Evolutionary conservation across 1,139 yeast species (phyloP), one percentile per base, ranked within the genome.

Genomic region (Yamadazyma taylorii): DNA sequence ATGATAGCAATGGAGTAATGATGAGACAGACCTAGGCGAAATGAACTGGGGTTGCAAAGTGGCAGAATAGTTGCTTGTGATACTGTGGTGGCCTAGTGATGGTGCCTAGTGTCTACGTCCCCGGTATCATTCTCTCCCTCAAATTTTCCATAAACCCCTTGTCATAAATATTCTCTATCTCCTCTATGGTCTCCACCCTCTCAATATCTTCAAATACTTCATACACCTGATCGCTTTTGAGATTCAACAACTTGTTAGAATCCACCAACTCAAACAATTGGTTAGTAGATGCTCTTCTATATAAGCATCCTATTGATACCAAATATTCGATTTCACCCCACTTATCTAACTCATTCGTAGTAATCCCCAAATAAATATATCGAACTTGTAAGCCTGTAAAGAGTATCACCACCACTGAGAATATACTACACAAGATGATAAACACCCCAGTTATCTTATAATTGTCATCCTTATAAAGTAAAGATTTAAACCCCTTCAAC

Each of bases 291-390:
- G 40, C 35, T n/a, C 30, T 28, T 28, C 45, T 45, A 41, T 56
- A 69, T 33, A 71, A 56, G 2, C 51, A 45, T 1, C 68, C 66
- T 9, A 75, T 52, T 3, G 49, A 38, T 8, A 88, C 70, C 43
- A 85, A 68, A 34, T 79, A 75, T 39, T 82, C 81, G 10, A 92
- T 70, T 15, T 75, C 81, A 17, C 72, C 79, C 97, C 97, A 92
- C 58, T 92, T 92, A 35, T 73, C 79, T 9, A 81, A 68, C 60
- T 92, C 98, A 54, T 86, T 90, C 2, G 96, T 88, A n/a, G 97
- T 89, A 48, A 85, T 85, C 0, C 98, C 98, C 28, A 81, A 69
- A 48, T 78, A 80, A 3, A 87, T 64, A 51, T 81, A 75, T 38
- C 78, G 61, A 16, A 84, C 29, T 47, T 87, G 96, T 45, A 85